Conservation (phyloP, 2,329 filamentous ascomycete genomes). For the Raffaelea ambrosiae region DNA sequence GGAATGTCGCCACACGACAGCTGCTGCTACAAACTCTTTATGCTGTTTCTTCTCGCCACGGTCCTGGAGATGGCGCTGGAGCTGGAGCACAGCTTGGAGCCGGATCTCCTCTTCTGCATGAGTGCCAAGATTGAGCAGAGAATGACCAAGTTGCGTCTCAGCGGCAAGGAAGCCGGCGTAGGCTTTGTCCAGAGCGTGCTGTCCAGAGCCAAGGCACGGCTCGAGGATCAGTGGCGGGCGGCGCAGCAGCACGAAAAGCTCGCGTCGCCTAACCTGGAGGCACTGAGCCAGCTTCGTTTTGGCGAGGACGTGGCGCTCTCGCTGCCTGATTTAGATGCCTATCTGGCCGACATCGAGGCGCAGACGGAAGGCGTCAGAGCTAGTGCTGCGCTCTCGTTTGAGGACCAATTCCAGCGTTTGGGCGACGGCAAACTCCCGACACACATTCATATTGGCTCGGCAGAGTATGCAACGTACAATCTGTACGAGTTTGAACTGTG, state of each 20-base stretch:
- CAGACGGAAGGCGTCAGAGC: not conserved
- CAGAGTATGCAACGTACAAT: not conserved
- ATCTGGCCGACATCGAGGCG: too few species aligned
- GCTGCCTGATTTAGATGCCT: too few species aligned
- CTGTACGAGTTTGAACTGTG: not conserved
- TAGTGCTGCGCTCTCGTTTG: not conserved
- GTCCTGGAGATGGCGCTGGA: conserved; percentile 20
- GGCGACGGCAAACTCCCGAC: not conserved
- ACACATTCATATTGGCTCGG: not conserved
- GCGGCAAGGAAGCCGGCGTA: too few species aligned
- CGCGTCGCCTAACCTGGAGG: too few species aligned
- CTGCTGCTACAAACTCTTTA: conserved; percentile 40
- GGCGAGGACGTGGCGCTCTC: too few species aligned
- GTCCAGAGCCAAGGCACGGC: not conserved
- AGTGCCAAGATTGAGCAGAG: not conserved
- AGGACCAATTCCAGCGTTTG: too few species aligned
- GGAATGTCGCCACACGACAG: not conserved
- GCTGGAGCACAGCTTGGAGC: not conserved
- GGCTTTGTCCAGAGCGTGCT: not conserved
- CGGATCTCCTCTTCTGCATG: not conserved
- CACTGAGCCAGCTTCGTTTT: too few species aligned
- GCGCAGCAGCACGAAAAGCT: too few species aligned
- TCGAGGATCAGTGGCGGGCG: not conserved
- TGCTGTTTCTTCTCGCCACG: conserved; percentile 33
- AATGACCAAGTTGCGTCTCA: not conserved